phyloP scores from a whole-genome alignment of 148 eudicot species.

The Gaultheria prostrata region DNA sequence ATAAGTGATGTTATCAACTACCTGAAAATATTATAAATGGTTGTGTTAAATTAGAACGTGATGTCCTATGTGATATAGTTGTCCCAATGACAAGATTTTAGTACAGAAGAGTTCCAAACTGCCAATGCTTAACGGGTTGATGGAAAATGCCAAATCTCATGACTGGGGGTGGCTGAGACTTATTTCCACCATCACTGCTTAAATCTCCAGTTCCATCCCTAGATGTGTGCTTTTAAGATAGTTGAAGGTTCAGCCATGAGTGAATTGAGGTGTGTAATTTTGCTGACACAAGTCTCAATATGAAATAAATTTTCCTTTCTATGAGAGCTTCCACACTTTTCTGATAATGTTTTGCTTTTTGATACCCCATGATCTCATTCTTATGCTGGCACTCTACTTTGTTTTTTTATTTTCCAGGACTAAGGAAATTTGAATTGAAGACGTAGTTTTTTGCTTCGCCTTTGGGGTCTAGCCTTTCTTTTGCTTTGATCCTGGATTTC shows the following conservation, averaged over 20 bases:
- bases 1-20: background rate
- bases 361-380: background rate
- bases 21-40: background rate
- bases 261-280: background rate
- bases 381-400: background rate
- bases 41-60: too few relatives aligned
- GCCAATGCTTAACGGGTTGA: too few relatives aligned
- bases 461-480: background rate
- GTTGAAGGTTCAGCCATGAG: background rate
- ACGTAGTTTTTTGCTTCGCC: background rate
- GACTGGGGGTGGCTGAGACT: too few relatives aligned
- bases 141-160: too few relatives aligned
- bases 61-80: too few relatives aligned
- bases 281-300: background rate
- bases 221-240: background rate
- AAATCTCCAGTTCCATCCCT: too few relatives aligned
- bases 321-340: background rate
- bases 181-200: background rate
- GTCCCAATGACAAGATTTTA: too few relatives aligned
- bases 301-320: background rate
- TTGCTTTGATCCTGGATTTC: constrained; percentile 4
- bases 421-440: constrained; percentile 9
- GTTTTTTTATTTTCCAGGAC: background rate
- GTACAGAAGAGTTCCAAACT: too few relatives aligned
- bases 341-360: background rate